Percentiles rank a stretch among this genome's conserved stretches.
These are phyloP conservation scores for Eimeria tenella DNA, from an alignment of 169 alveolate species.

Conservation along the genomic window DNA sequence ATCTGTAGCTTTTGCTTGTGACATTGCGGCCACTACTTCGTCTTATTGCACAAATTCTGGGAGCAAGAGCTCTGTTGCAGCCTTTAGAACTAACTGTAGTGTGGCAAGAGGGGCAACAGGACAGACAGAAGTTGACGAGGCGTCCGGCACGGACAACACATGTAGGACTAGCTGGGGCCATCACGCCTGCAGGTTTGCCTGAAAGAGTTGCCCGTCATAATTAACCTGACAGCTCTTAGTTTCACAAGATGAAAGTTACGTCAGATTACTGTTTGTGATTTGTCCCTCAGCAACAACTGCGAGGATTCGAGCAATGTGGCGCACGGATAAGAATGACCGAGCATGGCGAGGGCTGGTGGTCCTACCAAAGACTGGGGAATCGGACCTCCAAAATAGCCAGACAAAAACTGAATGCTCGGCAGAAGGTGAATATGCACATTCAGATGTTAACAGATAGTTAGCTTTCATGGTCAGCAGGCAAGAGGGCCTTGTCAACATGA, in stretches of 20 bases:
- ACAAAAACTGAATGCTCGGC: too few relatives aligned
- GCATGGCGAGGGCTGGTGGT: conserved; percentile 54
- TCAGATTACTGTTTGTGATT: not conserved
- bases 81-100: too few relatives aligned
- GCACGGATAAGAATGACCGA: not conserved
- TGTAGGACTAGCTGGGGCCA: not conserved
- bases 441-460: too few relatives aligned
- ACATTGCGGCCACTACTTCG: too few relatives aligned
- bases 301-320: conserved; percentile 42
- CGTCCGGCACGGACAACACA: not conserved
- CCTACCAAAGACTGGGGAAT: not conserved
- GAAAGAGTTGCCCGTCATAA: not conserved
- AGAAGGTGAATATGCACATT: too few relatives aligned
- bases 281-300: not conserved
- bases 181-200: not conserved
- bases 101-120: too few relatives aligned
- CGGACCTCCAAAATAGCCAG: not conserved
- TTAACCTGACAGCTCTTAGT: not conserved
- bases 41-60: too few relatives aligned
- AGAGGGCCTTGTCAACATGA: too few relatives aligned
- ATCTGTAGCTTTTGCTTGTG: too few relatives aligned
- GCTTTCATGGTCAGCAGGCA: too few relatives aligned
- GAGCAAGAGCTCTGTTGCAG: too few relatives aligned
- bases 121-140: not conserved
- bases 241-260: not conserved